Evolutionary conservation across 2,329 filamentous ascomycete genomes (phyloP).

Genomic region (Colletotrichum brevisporum): DNA sequence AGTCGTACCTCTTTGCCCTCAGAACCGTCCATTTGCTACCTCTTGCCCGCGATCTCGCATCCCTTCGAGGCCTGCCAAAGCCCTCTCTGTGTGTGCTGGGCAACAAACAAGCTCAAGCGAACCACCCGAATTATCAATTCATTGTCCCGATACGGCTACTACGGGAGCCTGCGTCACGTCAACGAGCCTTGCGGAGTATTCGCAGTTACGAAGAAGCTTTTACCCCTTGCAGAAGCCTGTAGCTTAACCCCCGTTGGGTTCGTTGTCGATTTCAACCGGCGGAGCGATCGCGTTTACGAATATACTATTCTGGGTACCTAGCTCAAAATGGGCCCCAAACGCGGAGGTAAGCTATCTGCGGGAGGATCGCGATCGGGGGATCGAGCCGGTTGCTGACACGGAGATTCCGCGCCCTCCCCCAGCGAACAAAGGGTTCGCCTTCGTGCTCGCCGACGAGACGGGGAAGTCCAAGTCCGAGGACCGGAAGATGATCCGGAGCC

Average conservation of each 20-base stretch:
- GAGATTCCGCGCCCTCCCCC: background rate
- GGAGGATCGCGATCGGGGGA: no score
- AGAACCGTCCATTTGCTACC: no score
- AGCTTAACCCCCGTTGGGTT: background rate
- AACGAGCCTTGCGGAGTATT: no score
- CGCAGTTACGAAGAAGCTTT: no score
- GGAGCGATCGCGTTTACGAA: background rate
- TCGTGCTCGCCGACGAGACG: conserved; percentile 44
- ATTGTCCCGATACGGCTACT: background rate
- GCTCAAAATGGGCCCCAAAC: conserved; percentile 21
- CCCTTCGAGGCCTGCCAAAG: background rate
- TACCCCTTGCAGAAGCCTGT: no score
- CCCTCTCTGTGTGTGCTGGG: background rate
- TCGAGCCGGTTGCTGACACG: background rate
- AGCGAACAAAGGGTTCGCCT: conserved; percentile 45
- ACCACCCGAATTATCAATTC: background rate
- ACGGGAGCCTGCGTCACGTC: no score
- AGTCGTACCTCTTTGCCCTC: background rate
- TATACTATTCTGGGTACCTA: background rate
- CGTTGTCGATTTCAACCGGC: background rate
- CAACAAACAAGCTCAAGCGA: background rate
- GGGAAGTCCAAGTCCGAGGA: conserved; percentile 45
- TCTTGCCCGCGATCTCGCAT: no score
- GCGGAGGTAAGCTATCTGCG: conserved; percentile 10
- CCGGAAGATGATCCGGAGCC: conserved; percentile 44